Evolutionary conservation across 495 filamentous ascomycete genomes (phyloP).

Genomic region (Penicillium tannophilum): DNA sequence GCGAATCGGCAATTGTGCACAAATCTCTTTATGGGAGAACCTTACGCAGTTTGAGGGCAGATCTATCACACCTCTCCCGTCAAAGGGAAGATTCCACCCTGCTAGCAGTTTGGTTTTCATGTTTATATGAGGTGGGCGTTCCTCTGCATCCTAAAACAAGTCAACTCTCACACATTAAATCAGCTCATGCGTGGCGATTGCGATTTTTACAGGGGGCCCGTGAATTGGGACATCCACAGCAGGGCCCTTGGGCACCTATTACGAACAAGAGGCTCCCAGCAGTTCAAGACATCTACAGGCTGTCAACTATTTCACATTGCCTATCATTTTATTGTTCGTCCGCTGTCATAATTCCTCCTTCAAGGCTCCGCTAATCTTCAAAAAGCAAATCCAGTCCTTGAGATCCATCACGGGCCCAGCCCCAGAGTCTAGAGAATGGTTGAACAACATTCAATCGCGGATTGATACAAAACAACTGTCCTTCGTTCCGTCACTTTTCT

Average conservation of each 20-base stretch:
- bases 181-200: not conserved
- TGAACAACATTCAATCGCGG: not conserved
- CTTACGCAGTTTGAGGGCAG: not conserved
- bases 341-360: not conserved
- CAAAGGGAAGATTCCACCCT: constrained; percentile 1
- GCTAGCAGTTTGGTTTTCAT: constrained; percentile 5
- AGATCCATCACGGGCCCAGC: not conserved
- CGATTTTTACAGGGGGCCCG: not conserved
- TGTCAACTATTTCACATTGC: constrained; percentile 10
- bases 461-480: not conserved
- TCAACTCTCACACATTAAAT: not conserved
- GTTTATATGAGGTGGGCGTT: constrained; percentile 1
- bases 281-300: constrained; percentile 9
- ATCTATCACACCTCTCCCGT: not conserved
- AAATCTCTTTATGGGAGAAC: not conserved
- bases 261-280: not conserved
- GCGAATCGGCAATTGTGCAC: not conserved
- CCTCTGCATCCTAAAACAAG: not conserved
- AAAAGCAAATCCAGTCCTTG: constrained; percentile 13
- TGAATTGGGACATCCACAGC: constrained; percentile 7
- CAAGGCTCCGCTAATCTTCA: not conserved
- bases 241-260: not conserved
- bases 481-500: constrained; percentile 7
- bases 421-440: constrained; percentile 3
- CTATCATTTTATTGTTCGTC: constrained; percentile 10